These are phyloP conservation scores for Gastrolobium villosum DNA, from an alignment of 306 rosid genomes.

Conservation along the genomic window DNA sequence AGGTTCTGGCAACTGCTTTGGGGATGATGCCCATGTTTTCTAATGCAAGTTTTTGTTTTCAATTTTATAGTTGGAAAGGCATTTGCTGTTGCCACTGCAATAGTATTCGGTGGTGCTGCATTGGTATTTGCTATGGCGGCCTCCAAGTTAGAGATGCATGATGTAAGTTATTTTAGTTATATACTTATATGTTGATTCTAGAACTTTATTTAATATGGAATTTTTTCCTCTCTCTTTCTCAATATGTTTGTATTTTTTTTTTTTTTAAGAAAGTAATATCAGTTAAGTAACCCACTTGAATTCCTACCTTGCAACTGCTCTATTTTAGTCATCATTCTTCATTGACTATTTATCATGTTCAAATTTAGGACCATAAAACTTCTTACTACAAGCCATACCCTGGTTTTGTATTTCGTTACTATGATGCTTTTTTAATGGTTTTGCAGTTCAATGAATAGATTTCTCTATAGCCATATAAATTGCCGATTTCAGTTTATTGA, in stretches of 20 bases:
- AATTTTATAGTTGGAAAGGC: constrained; percentile 81
- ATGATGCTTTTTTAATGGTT: constrained; percentile 10
- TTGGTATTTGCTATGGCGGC: constrained; percentile 67
- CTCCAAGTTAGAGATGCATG: constrained; percentile 75
- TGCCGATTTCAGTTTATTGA: constrained; percentile 25
- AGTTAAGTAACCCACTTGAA: constrained; percentile 23
- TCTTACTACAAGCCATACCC: neutral
- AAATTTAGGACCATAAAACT: constrained; percentile 20
- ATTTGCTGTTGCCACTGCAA: constrained; percentile 77
- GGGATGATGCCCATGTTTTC: constrained; percentile 19
- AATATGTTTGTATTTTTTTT: neutral
- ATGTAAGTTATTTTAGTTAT: constrained; percentile 59
- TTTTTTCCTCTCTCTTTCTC: neutral
- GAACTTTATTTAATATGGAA: constrained; percentile 17
- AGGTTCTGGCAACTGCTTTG: constrained; percentile 1
- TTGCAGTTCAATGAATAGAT: constrained; percentile 20
- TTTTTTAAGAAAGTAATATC: neutral
- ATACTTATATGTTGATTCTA: constrained; percentile 33
- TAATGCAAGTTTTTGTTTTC: constrained; percentile 38
- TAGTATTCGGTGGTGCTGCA: constrained; percentile 82
- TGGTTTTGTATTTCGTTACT: neutral
- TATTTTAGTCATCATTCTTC: constrained; percentile 23
- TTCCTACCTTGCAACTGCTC: constrained; percentile 1
- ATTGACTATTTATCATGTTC: constrained; percentile 34
- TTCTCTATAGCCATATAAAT: constrained; percentile 10